Evolutionary conservation across 192 early-diverging fungal genomes (phyloP), one percentile per base, ranked within the genome.

Genomic region (Chytriomyces sp.): DNA sequence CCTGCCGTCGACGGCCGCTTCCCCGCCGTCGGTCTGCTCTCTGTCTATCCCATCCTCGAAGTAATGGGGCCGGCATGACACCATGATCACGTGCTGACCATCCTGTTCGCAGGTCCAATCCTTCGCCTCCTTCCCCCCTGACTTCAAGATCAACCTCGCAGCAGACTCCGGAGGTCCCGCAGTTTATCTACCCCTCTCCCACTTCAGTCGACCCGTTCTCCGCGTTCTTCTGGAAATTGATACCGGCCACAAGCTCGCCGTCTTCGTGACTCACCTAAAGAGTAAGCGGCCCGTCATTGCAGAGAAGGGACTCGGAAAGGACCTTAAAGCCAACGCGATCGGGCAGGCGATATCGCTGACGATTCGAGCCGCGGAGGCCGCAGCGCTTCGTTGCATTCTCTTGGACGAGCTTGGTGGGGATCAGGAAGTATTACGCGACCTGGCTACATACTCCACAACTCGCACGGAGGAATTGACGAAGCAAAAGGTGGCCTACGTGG

Each of bases 341-440:
- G 67, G 67, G 5, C 8, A 7, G 7, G 67, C 67, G 6, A 40
- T 69, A 7, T 69, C 67, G 7, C 53, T 69, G 34, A 59, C 58
- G 7, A 60, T 69, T 39, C 54, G 67, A 58, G 67, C 55, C 37
- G 67, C 67, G 56, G 67, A 69, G 37, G 67, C 67, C 14, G 67
- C 67, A 25, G 67, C 67, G 7, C 28, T 69, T 6, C 33, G 67
- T 41, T 69, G 67, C 37, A 22, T 69, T 17, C 52, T 69, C 25
- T 26, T 69, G 26, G 67, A 69, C 56, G 67, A 69, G 28, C 28
- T 69, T 10, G 39, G 26, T 69, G 67, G 67, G 25, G 40, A 64
- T 44, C 62, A 64, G 26, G 62, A 64, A 31, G 62, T 25, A 5
- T 64, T 64, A 31, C 17, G 40, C 10, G 40, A 64, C 8, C 10